A percentile compares a stretch with the other conserved stretches of the same genome.
These are phyloP conservation scores for Mortierella sp. DNA, from an alignment of 371 early-diverging fungal genomes.

Conservation along the genomic window DNA sequence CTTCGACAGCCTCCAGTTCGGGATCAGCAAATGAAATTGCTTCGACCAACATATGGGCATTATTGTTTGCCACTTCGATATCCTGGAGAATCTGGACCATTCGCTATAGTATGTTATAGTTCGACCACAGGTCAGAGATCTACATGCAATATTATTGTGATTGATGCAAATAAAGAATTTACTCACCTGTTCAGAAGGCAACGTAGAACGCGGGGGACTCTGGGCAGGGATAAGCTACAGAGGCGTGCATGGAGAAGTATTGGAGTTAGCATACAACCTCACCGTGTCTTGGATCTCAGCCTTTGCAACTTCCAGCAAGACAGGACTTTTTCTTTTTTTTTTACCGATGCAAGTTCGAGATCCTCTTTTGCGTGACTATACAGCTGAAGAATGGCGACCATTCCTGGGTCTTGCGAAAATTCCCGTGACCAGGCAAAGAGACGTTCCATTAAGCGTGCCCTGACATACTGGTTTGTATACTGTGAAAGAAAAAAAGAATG, in stretches of 20 bases:
- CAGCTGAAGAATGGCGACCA: constrained; percentile 21
- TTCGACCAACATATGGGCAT: constrained; percentile 42
- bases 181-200: background rate
- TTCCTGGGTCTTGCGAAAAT: constrained; percentile 26
- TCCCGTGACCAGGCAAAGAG: constrained; percentile 18
- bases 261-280: too few species aligned
- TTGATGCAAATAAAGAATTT: background rate
- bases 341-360: background rate
- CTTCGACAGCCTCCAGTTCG: constrained; percentile 40
- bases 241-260: too few species aligned
- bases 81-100: constrained; percentile 22
- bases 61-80: constrained; percentile 43
- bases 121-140: background rate
- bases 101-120: constrained; percentile 3
- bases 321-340: too few species aligned
- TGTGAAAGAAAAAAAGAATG: background rate
- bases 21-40: constrained; percentile 51
- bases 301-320: too few species aligned
- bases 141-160: background rate
- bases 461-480: constrained; percentile 17
- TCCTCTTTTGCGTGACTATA: constrained; percentile 4
- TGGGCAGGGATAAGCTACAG: too few species aligned
- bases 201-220: background rate
- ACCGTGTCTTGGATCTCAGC: too few species aligned
- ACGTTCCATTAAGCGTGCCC: constrained; percentile 23